These are phyloP conservation scores for Chrysoporthe austroafricana DNA, from an alignment of 2,329 filamentous ascomycete species.

Conservation along the genomic window DNA sequence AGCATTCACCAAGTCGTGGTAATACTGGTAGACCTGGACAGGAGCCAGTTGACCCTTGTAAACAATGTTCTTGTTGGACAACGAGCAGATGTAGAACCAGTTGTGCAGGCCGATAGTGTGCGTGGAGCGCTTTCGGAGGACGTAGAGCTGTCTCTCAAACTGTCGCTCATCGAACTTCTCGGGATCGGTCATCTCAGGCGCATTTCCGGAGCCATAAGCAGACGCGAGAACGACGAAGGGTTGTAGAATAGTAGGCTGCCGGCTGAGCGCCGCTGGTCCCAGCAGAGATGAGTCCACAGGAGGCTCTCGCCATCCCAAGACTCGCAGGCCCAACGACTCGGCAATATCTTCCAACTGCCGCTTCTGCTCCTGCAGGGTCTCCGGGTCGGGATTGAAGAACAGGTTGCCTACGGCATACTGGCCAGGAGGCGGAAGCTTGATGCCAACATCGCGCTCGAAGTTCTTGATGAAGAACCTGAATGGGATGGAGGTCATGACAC, in stretches of 20 bases:
- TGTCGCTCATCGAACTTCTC: conserved; percentile 80
- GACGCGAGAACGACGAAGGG: conserved; percentile 89
- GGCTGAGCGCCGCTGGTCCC: conserved; percentile 87
- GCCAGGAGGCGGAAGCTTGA: conserved; percentile 83
- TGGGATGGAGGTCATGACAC: conserved; percentile 99
- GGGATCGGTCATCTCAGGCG: conserved; percentile 77
- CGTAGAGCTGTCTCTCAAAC: conserved; percentile 92
- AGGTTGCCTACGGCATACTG: conserved; percentile 97
- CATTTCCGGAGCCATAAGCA: conserved; percentile 80
- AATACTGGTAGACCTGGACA: conserved; percentile 96
- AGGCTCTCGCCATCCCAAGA: conserved; percentile 95
- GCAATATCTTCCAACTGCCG: conserved; percentile 93
- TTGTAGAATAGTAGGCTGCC: conserved; percentile 93
- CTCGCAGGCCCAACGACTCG: conserved; percentile 82
- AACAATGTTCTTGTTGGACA: conserved; percentile 98
- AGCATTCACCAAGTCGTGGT: conserved; percentile 93
- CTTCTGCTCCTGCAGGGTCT: conserved; percentile 88
- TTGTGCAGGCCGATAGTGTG: conserved; percentile 95
- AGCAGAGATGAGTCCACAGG: conserved; percentile 92
- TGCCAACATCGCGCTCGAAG: conserved; percentile 87
- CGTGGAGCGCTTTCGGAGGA: conserved; percentile 92
- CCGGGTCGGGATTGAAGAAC: conserved; percentile 96
- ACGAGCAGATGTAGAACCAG: conserved; percentile 97
- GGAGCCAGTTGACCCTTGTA: conserved; percentile 97
- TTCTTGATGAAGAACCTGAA: conserved; percentile 99